Conservation (phyloP, 306 rosid genomes). For the Echinosophora koreensis region DNA sequence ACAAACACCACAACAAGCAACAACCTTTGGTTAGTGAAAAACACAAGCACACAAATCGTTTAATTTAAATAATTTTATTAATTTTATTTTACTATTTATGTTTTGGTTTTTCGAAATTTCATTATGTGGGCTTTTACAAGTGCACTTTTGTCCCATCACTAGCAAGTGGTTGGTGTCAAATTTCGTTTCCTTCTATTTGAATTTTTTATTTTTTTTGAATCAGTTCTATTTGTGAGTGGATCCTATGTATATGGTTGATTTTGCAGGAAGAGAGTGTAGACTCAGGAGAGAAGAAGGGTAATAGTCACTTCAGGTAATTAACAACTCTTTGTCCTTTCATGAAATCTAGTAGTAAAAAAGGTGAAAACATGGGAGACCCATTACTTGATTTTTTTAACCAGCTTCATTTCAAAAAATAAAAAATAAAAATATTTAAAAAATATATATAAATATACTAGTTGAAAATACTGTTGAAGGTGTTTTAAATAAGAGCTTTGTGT, state of each 20-base stretch:
- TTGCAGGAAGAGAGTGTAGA: constrained; percentile 55
- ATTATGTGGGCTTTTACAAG: constrained; percentile 45
- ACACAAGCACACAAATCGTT: too few species aligned
- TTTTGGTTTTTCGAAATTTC: constrained; percentile 39
- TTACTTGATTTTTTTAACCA: constrained; percentile 48
- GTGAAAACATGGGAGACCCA: constrained; percentile 62
- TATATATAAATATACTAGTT: constrained; percentile 50
- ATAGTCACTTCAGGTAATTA: constrained; percentile 63
- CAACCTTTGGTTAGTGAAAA: constrained; percentile 63
- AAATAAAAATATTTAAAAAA: background rate
- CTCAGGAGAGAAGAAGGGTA: constrained; percentile 53
- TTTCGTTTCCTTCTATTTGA: background rate
- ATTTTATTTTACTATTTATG: constrained; percentile 13
- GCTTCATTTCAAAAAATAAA: background rate
- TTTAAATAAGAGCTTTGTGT: constrained; percentile 53
- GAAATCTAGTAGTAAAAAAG: constrained; percentile 63
- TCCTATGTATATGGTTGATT: constrained; percentile 24
- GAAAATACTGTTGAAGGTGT: constrained; percentile 59
- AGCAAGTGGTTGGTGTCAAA: constrained; percentile 42
- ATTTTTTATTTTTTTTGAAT: background rate
- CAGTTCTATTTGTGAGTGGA: background rate
- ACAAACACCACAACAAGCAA: constrained; percentile 46
- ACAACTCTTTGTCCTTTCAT: constrained; percentile 48
- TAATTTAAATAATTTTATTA: background rate
- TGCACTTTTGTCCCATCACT: constrained; percentile 68